Evolutionary conservation across 192 early-diverging fungal genomes (phyloP), one percentile per base, ranked within the genome.

Genomic region (Podila verticillata): DNA sequence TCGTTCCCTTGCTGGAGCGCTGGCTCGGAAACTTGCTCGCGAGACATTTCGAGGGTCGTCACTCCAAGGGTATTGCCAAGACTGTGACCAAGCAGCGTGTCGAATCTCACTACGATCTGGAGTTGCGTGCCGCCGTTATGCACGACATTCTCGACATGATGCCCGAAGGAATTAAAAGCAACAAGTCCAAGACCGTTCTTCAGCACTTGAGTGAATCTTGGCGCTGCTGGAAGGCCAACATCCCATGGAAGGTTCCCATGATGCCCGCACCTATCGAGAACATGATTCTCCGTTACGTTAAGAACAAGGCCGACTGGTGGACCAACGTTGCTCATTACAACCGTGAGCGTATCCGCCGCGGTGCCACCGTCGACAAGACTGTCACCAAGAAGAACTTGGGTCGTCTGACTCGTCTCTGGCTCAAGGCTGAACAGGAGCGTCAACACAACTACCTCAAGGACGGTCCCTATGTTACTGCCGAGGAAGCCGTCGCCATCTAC

Each of bases 251-350:
- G 77, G 97, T 99, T 20, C 96, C 96, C 57, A 97, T 97, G 47
- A 90, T 99, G 88, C 97, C 98, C n/a, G 92, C 90, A 35, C 94
- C 98, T 6, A 94, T 99, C 66, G 97, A 98, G 79, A 98, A 98
- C 87, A 98, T 99, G 95, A 97, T 99, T 78, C 83, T 98, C 73
- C 93, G 97, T 49, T 99, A 99, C 85, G 96, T 99, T 68, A 98
- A 98, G 85, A 92, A 96, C 63, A 99, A 99, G 86, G 96, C 98
- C n/a, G 98, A 99, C 86, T 99, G 98, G 98, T 99, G 98, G 98
- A 98, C 96, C 2, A 95, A 93, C 28, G 96, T 97, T 28, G 91
- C 97, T 15, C 96, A 99, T 87, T 99, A 98, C 84, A 99, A 98
- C 86, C 93, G 98, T 72, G 98, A 98, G 83, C 95, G 98, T 84